These are phyloP conservation scores for Paratrimastix pyriformis DNA, from an alignment of 78 protist species.

Conservation along the genomic window DNA sequence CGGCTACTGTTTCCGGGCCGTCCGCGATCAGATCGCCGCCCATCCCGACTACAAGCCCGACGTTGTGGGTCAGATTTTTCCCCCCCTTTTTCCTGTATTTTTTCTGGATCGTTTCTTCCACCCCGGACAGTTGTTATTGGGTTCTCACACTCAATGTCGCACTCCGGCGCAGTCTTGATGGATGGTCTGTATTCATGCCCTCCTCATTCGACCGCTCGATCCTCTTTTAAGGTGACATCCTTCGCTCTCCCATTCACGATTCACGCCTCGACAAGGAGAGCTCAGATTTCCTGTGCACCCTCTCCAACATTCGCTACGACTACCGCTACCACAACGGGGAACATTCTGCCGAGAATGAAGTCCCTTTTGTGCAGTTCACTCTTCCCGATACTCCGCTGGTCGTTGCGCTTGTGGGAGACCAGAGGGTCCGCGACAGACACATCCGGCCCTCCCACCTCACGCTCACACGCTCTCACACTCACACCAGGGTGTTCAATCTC, in stretches of 20 bases:
- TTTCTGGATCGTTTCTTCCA: no score
- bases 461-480: no score
- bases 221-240: no score
- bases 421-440: no score
- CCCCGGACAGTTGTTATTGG: background rate
- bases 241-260: no score
- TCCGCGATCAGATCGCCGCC: background rate
- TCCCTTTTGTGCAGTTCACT: background rate
- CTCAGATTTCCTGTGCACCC: background rate
- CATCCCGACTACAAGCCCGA: slow-evolving; percentile 1
- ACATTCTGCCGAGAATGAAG: slow-evolving; percentile 6
- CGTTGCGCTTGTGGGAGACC: background rate
- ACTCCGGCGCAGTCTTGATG: background rate
- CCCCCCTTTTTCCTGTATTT: no score
- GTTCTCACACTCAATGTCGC: background rate
- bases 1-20: background rate
- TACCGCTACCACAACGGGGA: slow-evolving; percentile 1
- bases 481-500: background rate
- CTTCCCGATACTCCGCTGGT: background rate
- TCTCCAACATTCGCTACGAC: background rate
- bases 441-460: no score
- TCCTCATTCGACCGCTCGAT: no score
- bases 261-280: background rate
- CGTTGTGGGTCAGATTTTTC: no score
- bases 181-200: no score